Conservation (phyloP, 2,329 filamentous ascomycete genomes). For the Fusarium sp. region DNA sequence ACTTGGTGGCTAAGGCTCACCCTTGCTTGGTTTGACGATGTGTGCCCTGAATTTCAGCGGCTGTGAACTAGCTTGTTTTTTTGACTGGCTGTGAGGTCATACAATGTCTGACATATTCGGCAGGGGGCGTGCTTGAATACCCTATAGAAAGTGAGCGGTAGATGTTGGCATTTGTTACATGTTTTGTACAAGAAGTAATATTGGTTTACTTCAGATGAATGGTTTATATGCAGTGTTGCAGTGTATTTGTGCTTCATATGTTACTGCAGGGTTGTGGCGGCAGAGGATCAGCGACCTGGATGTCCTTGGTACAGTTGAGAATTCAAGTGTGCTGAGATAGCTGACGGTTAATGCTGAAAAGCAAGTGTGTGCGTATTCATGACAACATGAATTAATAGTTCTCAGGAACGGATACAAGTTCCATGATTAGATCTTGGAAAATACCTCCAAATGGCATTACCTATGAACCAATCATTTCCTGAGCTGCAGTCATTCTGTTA, state of each 20-base stretch:
- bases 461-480: conserved; percentile 5
- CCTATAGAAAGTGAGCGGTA: conserved; percentile 12
- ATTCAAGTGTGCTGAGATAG: too few relatives aligned
- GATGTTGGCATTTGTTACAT: not conserved
- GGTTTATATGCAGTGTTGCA: not conserved
- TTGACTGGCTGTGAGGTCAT: conserved; percentile 42
- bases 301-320: too few relatives aligned
- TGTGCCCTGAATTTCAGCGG: conserved; percentile 32
- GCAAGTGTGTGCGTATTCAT: too few relatives aligned
- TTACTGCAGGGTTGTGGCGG: conserved; percentile 26
- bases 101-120: conserved; percentile 3
- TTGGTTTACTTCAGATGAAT: not conserved
- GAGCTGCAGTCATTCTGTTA: not conserved
- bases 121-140: conserved; percentile 23
- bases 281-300: conserved; percentile 7
- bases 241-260: not conserved
- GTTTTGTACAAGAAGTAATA: not conserved
- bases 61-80: conserved; percentile 28
- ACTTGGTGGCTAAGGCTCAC: conserved; percentile 26
- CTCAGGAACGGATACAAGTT: too few relatives aligned
- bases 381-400: too few relatives aligned
- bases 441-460: not conserved
- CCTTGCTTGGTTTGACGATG: conserved; percentile 33
- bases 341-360: not conserved
- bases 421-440: not conserved